Base-by-base conservation (phyloP, 2,329 filamentous ascomycete species). In the Aureobasidium sp. region DNA sequence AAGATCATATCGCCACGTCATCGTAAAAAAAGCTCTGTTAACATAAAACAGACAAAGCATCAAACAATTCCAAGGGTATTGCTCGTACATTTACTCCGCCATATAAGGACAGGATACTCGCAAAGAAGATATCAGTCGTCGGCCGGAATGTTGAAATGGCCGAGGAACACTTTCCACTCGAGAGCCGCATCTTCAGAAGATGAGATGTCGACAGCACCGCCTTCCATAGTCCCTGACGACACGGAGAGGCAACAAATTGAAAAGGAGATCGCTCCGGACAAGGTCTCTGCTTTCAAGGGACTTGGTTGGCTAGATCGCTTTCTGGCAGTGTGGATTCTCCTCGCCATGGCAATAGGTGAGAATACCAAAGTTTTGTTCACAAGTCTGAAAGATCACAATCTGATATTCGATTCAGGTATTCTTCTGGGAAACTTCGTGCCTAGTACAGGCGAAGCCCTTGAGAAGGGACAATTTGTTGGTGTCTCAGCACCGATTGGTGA, bases 401-500 rank as follows among this genome's bases (percentile, higher is more conserved):
- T 52, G 15, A 52, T 26, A 13, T 48, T 17, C 32, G 6, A 36
- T 24, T 17, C 10, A 59, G 89, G 90, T 3, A 87, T 94, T 47
- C 75, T 92, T 1, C 75, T 93, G 0, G 89, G 88, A 6, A 92
- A 92, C 72, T 89, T 92, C 64, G 87, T 89, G 1, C 81, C 84
- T 0, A 77, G 76, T 26, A 83, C 83, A 1, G 85, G 83, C 0
- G 80, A 80, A 0, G 82, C 85, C 0, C 72, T 94, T 15, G 83
- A 92, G 65, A 83, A 81, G 67, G 89, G 89, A 6, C 82, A 84
- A 29, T 92, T 93, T 67, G 87, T 89, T 0, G 85, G 85, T 0
- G 85, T 89, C 0, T 87, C 84, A 1, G 75, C 87, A 27, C 87
- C 87, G 0, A 88, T 89, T 47, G 84, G 84, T 84, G 72, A 57